Evolutionary conservation across 2,329 filamentous ascomycete species (phyloP), one percentile per base, ranked within the genome.

Genomic region (Monilinia aucupariae): DNA sequence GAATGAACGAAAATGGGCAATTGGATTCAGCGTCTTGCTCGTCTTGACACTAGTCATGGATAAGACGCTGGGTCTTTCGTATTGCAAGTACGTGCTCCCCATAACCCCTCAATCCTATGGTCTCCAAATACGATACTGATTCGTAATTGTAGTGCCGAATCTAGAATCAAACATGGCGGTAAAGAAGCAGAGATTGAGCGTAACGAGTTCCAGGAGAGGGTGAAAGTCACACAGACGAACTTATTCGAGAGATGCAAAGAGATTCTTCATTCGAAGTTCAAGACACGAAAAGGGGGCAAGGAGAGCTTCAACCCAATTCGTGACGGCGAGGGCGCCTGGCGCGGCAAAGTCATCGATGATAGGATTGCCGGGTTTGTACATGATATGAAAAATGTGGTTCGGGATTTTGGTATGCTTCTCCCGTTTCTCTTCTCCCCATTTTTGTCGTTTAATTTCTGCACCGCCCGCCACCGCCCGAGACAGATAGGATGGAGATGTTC

Each of bases 221-320:
- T 72, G 17, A 56, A 63, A 20, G 61, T 72, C 62, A 71, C 68
- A 25, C 67, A 73, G 60, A 70, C 63, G 20, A 68, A 73, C 63
- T 62, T 73, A 27, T 73, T 73, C 43, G 71, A 73, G 7, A 64
- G 71, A 30, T 73, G 70, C 64, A 73, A 73, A 54, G 72, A 73
- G 62, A 72, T 73, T 34, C 72, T 73, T 59, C 72, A 73, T 60
- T 72, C 71, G 65, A 71, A 69, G 30, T 73, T 73, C 66, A 73
- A 73, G 61, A 73, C 70, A 43, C 65, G 70, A 41, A 73, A 73
- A 61, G 70, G 68, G 9, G 72, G 70, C 4, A 73, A 72, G 64
- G 71, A 72, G 65, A 68, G 70, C 13, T 73, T 69, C 61, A 73
- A 73, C 62, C 71, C 72, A 2, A 71, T 73, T 37, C 67, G 71